Conservation (phyloP, 2,329 filamentous ascomycete genomes). For the Colletotrichum echinochloae region DNA sequence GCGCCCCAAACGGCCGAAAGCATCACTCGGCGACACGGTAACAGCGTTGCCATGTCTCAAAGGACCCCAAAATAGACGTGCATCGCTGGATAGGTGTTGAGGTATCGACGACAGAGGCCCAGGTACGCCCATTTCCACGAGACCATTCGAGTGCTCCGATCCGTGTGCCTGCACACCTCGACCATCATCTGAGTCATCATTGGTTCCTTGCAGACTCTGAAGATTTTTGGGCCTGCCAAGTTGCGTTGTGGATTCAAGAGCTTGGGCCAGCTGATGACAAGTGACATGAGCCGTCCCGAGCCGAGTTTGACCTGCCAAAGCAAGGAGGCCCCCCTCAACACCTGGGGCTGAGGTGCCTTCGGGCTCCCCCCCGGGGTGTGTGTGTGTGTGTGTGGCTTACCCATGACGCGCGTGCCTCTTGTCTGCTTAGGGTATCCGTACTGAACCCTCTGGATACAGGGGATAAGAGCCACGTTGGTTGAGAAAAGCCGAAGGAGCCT, state of each 20-base stretch:
- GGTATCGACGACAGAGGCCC: neutral
- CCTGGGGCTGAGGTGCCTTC: neutral
- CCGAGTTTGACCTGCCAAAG: constrained; percentile 17
- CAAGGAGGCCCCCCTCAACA: constrained; percentile 26
- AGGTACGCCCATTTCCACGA: neutral
- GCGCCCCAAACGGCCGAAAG: constrained; percentile 28
- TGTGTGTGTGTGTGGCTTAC: neutral
- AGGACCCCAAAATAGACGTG: constrained; percentile 16
- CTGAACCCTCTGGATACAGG: constrained; percentile 19
- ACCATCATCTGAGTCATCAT: constrained; percentile 13
- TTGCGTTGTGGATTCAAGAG: constrained; percentile 20
- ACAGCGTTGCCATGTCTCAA: constrained; percentile 36
- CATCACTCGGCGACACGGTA: constrained; percentile 8
- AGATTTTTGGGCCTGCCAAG: constrained; percentile 1
- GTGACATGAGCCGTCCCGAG: constrained; percentile 21
- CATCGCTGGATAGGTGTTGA: constrained; percentile 21
- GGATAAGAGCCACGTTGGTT: constrained; percentile 27
- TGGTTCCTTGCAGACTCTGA: constrained; percentile 1
- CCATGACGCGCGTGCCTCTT: constrained; percentile 29
- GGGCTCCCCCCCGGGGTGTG: neutral
- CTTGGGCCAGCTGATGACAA: constrained; percentile 31
- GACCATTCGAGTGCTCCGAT: constrained; percentile 18
- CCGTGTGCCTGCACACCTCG: neutral
- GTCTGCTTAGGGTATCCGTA: too few relatives aligned
- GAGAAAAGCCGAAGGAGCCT: constrained; percentile 30